Conservation (phyloP, 441 rosid genomes). For the Syzygium syzygioides region DNA sequence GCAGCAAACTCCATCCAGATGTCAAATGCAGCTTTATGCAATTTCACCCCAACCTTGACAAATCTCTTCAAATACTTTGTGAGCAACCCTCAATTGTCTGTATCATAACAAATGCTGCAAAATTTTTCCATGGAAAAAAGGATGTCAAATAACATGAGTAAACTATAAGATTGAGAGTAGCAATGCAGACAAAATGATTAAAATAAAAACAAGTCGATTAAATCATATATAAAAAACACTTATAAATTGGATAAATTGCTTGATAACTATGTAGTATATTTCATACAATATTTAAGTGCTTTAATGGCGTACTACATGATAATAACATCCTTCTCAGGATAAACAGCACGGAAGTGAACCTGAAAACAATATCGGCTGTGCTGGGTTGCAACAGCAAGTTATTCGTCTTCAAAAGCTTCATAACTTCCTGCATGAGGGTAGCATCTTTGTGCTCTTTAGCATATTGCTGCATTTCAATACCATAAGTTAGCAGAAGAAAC, state of each 20-base stretch:
- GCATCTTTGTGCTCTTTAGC: slow-evolving; percentile 55
- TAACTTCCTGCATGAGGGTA: slow-evolving; percentile 53
- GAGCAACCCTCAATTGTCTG: slow-evolving; percentile 59
- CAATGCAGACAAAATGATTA: background rate
- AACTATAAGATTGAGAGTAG: background rate
- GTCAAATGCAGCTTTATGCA: slow-evolving; percentile 63
- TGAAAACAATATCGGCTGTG: slow-evolving; percentile 70
- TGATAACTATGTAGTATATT: background rate
- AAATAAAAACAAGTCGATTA: background rate
- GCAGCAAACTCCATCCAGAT: slow-evolving; percentile 78
- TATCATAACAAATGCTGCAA: slow-evolving; percentile 69
- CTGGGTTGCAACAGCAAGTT: slow-evolving; percentile 59
- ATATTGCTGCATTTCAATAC: slow-evolving; percentile 38
- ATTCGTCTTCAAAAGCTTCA: slow-evolving; percentile 56
- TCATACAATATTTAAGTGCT: background rate
- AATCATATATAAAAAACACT: background rate
- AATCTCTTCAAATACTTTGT: slow-evolving; percentile 58
- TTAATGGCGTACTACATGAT: background rate
- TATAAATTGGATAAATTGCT: background rate
- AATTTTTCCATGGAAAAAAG: slow-evolving; percentile 14
- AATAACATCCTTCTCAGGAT: background rate
- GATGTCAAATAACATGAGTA: background rate
- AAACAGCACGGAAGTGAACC: slow-evolving; percentile 24
- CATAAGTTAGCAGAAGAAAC: background rate
- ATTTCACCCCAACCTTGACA: slow-evolving; percentile 59